Evolutionary conservation across 2,329 filamentous ascomycete genomes (phyloP), one percentile per base, ranked within the genome.

Genomic region (Fusarium graminum): DNA sequence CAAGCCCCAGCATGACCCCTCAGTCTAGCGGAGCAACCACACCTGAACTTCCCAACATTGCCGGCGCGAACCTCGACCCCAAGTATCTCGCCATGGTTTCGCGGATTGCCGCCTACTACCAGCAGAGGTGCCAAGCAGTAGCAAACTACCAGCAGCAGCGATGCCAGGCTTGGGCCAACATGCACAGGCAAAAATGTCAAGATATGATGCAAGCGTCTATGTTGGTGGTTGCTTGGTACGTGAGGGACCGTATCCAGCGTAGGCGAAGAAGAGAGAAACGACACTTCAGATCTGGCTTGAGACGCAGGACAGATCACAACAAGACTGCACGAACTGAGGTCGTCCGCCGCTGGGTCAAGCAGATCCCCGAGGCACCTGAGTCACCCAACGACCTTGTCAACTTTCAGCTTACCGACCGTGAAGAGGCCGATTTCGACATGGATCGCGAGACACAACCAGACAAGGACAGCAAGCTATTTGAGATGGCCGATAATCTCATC

Each of bases 191-290:
- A 66, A 80, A 81, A 69, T 81, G 79, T 65, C 81, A 82, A 71
- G 81, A 83, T 62, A 81, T 81, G 76, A 81, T 79, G 74, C 80
- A 82, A 65, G 81, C 81, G 1, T 80, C 81, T 57, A 83, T 82
- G 79, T 71, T 83, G 22, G 79, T 83, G 6, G 80, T 83, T 30
- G 81, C 81, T 13, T 83, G 81, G 81, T 83, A 83, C 65, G 78
- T 82, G 41, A 78, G 81, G 41, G 81, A 83, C 66, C 79, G 81
- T 30, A 81, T 83, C 65, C 75, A 78, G 59, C 77, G 81, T 30
- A 76, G 80, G 28, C 76, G 80, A 41, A 76, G 75, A 66, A 74
- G 77, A 50, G 75, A 79, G 69, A 81, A 79, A 75, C 76, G 78
- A 17, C 71, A 73, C 17, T 83, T 83, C 67, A 75, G 76, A 51